A percentile compares a stretch with the other conserved stretches of the same genome.
phyloP scores from a whole-genome alignment of 176 grass and related monocot species.

The Triticum timopheevii region DNA sequence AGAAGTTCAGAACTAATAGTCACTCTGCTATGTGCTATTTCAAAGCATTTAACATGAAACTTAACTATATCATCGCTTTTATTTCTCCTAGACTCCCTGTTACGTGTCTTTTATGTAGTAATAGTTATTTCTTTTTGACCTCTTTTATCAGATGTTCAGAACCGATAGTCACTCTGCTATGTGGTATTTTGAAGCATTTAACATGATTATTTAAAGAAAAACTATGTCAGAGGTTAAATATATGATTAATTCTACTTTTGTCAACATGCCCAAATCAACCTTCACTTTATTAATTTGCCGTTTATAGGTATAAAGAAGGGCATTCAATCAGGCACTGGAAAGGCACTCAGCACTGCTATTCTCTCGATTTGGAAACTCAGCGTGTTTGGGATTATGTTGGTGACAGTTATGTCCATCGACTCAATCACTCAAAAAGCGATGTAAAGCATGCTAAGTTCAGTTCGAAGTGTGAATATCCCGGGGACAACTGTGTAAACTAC shows the following conservation, averaged over 20 bases:
- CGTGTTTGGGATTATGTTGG: constrained; percentile 97
- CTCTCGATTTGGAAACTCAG: constrained; percentile 85
- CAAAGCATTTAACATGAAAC: neutral
- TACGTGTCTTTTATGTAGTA: neutral
- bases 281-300: neutral
- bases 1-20: neutral
- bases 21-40: neutral
- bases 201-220: neutral
- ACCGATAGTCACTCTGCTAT: neutral
- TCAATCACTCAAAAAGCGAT: constrained; percentile 91
- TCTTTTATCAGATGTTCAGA: neutral
- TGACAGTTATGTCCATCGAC: constrained; percentile 87
- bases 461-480: constrained; percentile 58
- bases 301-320: constrained; percentile 84
- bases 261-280: neutral
- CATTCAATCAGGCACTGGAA: constrained; percentile 96
- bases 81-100: neutral
- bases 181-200: neutral
- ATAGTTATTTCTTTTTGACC: neutral
- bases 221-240: neutral
- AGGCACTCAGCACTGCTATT: constrained; percentile 92
- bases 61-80: neutral
- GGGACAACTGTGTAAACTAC: constrained; percentile 45
- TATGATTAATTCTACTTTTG: neutral
- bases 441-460: constrained; percentile 60